Conservation (phyloP, 1,284 basidiomycete species). For the Takashimella tepidaria region DNA sequence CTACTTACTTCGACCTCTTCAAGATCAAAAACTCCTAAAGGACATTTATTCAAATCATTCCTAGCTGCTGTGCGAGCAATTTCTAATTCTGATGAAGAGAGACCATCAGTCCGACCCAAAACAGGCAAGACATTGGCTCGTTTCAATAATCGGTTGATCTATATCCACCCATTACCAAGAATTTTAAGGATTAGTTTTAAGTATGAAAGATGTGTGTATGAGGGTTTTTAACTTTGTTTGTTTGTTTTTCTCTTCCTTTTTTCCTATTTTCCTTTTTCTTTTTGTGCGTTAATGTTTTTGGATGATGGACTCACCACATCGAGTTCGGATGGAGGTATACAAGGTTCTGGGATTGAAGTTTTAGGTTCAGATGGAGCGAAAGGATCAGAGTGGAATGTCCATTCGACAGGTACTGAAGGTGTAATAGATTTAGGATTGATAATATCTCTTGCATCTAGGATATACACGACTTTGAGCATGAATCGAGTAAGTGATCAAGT, state of each 20-base stretch:
- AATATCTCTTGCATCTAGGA: slow-evolving; percentile 37
- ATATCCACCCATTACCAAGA: slow-evolving; percentile 2
- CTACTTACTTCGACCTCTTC: not conserved
- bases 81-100: slow-evolving; percentile 30
- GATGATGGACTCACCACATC: slow-evolving; percentile 26
- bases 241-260: slow-evolving; percentile 9
- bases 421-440: slow-evolving; percentile 19
- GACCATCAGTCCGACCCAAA: slow-evolving; percentile 32
- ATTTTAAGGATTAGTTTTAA: not conserved
- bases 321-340: slow-evolving; percentile 13
- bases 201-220: slow-evolving; percentile 1
- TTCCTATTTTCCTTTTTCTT: slow-evolving; percentile 17
- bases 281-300: not conserved
- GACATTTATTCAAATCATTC: slow-evolving; percentile 21
- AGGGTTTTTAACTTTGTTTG: slow-evolving; percentile 1
- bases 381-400: not conserved
- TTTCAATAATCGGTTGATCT: slow-evolving; percentile 32
- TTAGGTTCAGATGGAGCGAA: not conserved
- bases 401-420: not conserved
- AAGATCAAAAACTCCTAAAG: not conserved
- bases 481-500: not conserved
- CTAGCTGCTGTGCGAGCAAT: slow-evolving; percentile 22
- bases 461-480: slow-evolving; percentile 33
- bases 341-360: not conserved
- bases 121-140: slow-evolving; percentile 41